Conservation (phyloP, 2,329 filamentous ascomycete species). For the Sporothrix variecibatus region DNA sequence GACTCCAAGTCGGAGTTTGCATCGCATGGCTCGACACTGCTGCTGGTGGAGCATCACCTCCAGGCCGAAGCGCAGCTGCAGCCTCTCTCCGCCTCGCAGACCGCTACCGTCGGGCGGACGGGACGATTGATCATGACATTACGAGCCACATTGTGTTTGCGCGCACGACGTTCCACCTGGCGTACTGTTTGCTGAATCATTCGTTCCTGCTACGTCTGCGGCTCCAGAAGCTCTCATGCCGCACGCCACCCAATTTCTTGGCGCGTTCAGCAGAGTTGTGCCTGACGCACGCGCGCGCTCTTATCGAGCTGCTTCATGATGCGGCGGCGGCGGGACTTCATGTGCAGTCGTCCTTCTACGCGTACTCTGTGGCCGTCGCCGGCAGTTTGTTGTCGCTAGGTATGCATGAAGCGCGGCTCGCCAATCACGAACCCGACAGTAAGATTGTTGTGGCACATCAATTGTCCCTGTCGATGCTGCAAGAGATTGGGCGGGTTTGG, state of each 20-base stretch:
- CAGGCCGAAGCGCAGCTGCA: neutral
- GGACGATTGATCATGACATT: neutral
- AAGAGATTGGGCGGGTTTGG: neutral
- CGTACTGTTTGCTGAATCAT: neutral
- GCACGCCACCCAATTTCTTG: neutral
- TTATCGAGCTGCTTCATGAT: neutral
- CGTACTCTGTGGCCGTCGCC: neutral
- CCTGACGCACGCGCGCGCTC: neutral
- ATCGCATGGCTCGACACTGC: neutral
- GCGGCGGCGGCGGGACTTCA: neutral
- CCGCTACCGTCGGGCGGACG: neutral
- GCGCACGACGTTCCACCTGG: neutral
- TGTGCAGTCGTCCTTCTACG: neutral
- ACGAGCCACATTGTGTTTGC: constrained; percentile 8
- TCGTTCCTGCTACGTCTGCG: neutral
- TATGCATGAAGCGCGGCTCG: neutral
- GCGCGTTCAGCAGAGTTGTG: neutral
- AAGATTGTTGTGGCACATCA: neutral
- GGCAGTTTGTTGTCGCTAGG: neutral
- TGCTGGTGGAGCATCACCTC: neutral
- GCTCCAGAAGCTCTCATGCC: neutral
- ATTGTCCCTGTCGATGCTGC: neutral
- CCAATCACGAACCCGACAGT: neutral
- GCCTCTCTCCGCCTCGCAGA: neutral
- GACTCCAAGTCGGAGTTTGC: constrained; percentile 9